Base-by-base conservation (phyloP, 495 filamentous ascomycete genomes). In the Hyaloscypha hepaticicola region DNA sequence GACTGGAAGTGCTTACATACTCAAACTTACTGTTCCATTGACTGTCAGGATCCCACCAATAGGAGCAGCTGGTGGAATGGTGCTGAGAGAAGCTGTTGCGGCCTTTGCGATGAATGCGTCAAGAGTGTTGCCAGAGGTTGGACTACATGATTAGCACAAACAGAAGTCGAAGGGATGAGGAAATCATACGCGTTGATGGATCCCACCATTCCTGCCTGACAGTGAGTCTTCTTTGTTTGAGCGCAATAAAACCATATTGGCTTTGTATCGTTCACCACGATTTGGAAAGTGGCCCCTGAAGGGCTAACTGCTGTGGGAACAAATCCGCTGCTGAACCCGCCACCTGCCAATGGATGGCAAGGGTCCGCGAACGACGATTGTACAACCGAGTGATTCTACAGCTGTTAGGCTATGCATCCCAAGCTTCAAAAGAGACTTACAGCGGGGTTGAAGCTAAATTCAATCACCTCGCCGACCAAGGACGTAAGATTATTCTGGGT, bases 191-290 rank as follows among this genome's bases (percentile, higher is more conserved):
- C 57, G 59, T 72, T 72, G 45, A 72, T 66, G 5, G 61, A 48
- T 8, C 38, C 60, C 0, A 81, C 80, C 88, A 91, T 90, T 22
- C 88, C 87, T 33, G 66, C 72, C 75, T 89, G 81, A 70, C 88
- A 92, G 73, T 91, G 89, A 50, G 75, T 80, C 52, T 73, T 79
- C 67, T 82, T 79, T n/a, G 81, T 80, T 34, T 68, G 64, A 1
- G 55, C 59, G 75, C 88, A 91, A 73, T 89, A 91, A 63, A 85
- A 76, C 86, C 87, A 90, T 60, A 89, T 75, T 0, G 88, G 87
- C 19, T 79, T 81, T 52, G 82, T 89, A 72, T 83, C 79, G 68
- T 85, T 86, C 65, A 90, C 77, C 53, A 76, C 80, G 67, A 90
- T 72, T 38, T 83, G 83, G 70, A 87, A 91, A 59, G 81, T 79